These are phyloP conservation scores for Beauveria pseudobassiana DNA, from an alignment of 2,329 filamentous ascomycete species.

Conservation along the genomic window DNA sequence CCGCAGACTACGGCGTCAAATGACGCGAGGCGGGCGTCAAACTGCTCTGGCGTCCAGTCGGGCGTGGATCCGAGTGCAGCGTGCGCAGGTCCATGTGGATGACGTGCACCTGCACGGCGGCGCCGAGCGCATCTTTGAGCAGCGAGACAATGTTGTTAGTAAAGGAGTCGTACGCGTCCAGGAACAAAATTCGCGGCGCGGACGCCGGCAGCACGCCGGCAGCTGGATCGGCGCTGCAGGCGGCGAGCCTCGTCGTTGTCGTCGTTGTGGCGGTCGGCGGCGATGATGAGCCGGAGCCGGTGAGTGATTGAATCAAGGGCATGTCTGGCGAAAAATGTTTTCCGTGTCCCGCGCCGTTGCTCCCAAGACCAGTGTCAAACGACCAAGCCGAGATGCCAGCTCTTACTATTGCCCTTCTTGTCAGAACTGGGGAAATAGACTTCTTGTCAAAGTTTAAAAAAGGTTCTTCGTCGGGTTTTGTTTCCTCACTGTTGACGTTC, in stretches of 20 bases:
- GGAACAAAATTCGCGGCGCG: slow-evolving; percentile 60
- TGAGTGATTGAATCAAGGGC: slow-evolving; percentile 10
- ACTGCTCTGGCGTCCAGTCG: slow-evolving; percentile 39
- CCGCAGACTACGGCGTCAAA: slow-evolving; percentile 87
- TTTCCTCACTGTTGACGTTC: background rate
- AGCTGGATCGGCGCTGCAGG: background rate
- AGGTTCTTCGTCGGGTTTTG: background rate
- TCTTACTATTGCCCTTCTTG: no score
- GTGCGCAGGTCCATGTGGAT: slow-evolving; percentile 34
- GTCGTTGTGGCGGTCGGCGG: background rate
- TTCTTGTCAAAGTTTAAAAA: background rate
- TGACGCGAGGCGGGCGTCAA: slow-evolving; percentile 32
- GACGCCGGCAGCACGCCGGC: background rate
- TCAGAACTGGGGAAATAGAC: no score
- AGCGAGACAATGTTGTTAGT: slow-evolving; percentile 89
- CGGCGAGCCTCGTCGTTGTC: background rate
- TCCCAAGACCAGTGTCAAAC: background rate
- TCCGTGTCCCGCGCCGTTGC: background rate
- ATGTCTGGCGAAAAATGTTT: background rate
- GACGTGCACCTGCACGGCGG: slow-evolving; percentile 50
- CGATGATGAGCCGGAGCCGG: background rate
- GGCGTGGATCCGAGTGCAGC: slow-evolving; percentile 57
- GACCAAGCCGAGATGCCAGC: background rate
- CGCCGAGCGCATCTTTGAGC: slow-evolving; percentile 61
- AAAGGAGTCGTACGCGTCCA: slow-evolving; percentile 96